Evolutionary conservation across 192 early-diverging fungal species (phyloP).

Genomic region (Coemansia sp.): DNA sequence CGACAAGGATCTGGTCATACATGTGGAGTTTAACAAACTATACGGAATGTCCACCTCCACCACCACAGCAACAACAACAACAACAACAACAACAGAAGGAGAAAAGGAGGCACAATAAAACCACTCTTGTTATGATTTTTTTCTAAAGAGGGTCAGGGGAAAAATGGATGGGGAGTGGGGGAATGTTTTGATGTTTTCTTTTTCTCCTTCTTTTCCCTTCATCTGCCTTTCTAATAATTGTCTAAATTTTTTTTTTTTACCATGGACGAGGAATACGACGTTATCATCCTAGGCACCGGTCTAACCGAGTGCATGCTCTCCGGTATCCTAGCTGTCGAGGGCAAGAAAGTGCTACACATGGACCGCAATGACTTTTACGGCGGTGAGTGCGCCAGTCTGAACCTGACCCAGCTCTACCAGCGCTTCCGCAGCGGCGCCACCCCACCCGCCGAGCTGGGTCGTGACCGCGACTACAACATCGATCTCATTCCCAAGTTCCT

Average conservation of each 20-base stretch:
- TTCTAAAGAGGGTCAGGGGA: not conserved
- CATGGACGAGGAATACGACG: conserved; percentile 87
- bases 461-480: conserved; percentile 91
- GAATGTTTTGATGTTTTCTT: conserved; percentile 12
- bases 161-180: too few species aligned
- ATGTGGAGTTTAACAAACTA: conserved; percentile 68
- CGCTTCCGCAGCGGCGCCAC: conserved; percentile 62
- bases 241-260: not conserved
- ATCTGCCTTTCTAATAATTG: not conserved
- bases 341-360: conserved; percentile 90
- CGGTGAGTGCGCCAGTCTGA: conserved; percentile 91
- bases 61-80: not conserved
- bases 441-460: conserved; percentile 59
- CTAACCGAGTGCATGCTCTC: conserved; percentile 90
- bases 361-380: conserved; percentile 98
- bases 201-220: not conserved
- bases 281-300: conserved; percentile 85
- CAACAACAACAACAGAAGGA: too few species aligned
- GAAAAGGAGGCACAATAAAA: too few species aligned
- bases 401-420: conserved; percentile 88
- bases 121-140: too few species aligned
- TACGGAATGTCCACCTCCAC: conserved; percentile 59
- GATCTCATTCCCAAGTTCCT: conserved; percentile 99
- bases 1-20: conserved; percentile 71
- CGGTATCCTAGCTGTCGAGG: conserved; percentile 82